phyloP scores from a whole-genome alignment of 768 basidiomycete genomes.

The Guyanaporus albipodus region DNA sequence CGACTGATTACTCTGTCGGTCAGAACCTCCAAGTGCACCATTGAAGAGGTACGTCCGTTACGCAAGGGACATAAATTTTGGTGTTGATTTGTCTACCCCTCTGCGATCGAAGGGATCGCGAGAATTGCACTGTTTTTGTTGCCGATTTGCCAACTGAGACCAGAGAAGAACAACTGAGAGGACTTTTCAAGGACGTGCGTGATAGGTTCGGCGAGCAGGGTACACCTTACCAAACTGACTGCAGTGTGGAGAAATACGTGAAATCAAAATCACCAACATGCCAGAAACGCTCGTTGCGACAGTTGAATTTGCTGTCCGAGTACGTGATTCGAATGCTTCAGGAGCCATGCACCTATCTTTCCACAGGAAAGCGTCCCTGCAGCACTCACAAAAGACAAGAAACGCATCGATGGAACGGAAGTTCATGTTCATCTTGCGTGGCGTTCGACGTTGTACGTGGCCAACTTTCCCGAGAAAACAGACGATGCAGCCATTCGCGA shows the following conservation, averaged over 20 bases:
- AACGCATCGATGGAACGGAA: constrained; percentile 70
- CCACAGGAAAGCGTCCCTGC: constrained; percentile 73
- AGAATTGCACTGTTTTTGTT: constrained; percentile 90
- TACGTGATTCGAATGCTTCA: constrained; percentile 3
- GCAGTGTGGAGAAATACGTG: constrained; percentile 88
- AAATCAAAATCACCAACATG: constrained; percentile 72
- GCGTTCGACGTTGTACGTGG: constrained; percentile 92
- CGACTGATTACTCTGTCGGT: neutral
- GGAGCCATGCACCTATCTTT: neutral
- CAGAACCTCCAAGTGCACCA: constrained; percentile 44
- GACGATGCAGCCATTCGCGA: constrained; percentile 76
- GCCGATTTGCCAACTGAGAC: constrained; percentile 57
- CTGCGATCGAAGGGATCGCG: constrained; percentile 71
- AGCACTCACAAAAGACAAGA: constrained; percentile 94
- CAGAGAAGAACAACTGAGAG: constrained; percentile 61
- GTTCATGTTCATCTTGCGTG: constrained; percentile 86
- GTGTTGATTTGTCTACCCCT: neutral
- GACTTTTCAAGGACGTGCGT: constrained; percentile 84
- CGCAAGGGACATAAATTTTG: neutral
- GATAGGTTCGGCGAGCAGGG: neutral
- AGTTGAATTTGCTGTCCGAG: constrained; percentile 78
- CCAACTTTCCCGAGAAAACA: constrained; percentile 86
- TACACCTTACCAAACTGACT: constrained; percentile 10
- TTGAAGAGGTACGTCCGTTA: constrained; percentile 52
- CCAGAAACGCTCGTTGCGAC: constrained; percentile 66